Evolutionary conservation across 495 filamentous ascomycete genomes (phyloP).

Genomic region (Penicillium egyptiacum): DNA sequence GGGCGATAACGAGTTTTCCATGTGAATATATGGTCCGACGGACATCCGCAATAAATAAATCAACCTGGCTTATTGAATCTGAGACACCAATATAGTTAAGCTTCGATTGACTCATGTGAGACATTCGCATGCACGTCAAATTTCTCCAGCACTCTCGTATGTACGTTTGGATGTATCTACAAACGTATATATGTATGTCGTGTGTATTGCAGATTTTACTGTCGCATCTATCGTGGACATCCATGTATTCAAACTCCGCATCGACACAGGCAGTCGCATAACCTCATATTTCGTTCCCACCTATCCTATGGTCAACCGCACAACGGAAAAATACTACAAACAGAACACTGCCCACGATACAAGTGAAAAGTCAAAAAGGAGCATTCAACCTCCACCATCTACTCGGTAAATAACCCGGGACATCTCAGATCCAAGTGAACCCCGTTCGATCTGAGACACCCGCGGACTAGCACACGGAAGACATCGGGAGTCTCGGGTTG

Average conservation of each 20-base stretch:
- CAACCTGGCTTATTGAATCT: background rate
- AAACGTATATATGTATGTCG: too few relatives aligned
- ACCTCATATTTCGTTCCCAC: background rate
- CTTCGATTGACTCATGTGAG: background rate
- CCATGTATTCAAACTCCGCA: background rate
- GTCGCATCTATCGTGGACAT: background rate
- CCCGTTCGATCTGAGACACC: slow-evolving; percentile 24
- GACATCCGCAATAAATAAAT: background rate
- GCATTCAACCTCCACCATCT: background rate
- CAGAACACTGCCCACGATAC: background rate
- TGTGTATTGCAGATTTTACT: background rate
- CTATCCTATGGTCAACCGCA: background rate
- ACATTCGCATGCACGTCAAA: background rate
- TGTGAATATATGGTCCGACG: too few relatives aligned
- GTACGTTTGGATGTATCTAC: too few relatives aligned
- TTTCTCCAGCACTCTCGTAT: background rate
- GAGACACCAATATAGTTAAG: background rate
- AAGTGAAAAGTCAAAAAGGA: background rate
- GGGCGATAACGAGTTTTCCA: background rate
- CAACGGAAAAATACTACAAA: background rate
- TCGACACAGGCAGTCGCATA: background rate
- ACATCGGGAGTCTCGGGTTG: slow-evolving; percentile 28
- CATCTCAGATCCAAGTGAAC: background rate
- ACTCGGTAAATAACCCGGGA: background rate
- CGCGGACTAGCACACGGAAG: slow-evolving; percentile 24